Percentiles rank a stretch among this genome's conserved stretches.
Conservation (phyloP, 2,329 filamentous ascomycete species). For the Endocalyx cinctus region DNA sequence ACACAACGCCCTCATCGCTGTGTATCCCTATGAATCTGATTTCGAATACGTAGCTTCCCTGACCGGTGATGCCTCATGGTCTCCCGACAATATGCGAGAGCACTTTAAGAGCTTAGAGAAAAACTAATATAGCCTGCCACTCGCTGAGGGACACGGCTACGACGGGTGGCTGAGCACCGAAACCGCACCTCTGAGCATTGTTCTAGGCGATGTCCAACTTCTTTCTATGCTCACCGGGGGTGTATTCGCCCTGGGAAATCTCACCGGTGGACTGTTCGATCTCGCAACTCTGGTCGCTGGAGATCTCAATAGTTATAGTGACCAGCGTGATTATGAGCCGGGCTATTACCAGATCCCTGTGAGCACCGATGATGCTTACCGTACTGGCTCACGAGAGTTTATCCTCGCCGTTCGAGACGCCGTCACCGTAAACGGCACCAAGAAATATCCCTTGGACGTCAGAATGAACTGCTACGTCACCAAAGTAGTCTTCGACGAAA, state of each 20-base stretch:
- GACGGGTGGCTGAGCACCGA: conserved; percentile 49
- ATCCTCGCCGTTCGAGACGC: conserved; percentile 43
- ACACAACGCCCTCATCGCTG: conserved; percentile 58
- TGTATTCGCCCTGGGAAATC: neutral
- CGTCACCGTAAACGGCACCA: conserved; percentile 36
- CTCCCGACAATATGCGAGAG: conserved; percentile 50
- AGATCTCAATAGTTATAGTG: conserved; percentile 5
- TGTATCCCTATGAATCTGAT: conserved; percentile 56
- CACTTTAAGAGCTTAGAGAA: conserved; percentile 52
- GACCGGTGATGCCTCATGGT: conserved; percentile 54
- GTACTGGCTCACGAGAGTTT: conserved; percentile 46
- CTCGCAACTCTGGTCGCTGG: conserved; percentile 1
- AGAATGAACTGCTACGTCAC: conserved; percentile 32
- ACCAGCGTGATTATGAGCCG: conserved; percentile 1
- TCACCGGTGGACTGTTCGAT: conserved; percentile 23
- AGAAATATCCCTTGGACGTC: conserved; percentile 34
- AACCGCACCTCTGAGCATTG: conserved; percentile 40
- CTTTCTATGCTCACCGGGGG: conserved; percentile 29
- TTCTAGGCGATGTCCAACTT: conserved; percentile 41
- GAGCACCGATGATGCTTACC: conserved; percentile 35
- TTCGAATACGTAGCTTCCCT: conserved; percentile 50
- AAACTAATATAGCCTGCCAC: conserved; percentile 44
- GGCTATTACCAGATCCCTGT: conserved; percentile 25
- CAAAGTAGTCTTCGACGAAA: conserved; percentile 31
- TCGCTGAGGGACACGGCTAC: conserved; percentile 46